Evolutionary conservation across 1,139 yeast genomes (phyloP), one percentile per base, ranked within the genome.

Genomic region (Pichia sp.): DNA sequence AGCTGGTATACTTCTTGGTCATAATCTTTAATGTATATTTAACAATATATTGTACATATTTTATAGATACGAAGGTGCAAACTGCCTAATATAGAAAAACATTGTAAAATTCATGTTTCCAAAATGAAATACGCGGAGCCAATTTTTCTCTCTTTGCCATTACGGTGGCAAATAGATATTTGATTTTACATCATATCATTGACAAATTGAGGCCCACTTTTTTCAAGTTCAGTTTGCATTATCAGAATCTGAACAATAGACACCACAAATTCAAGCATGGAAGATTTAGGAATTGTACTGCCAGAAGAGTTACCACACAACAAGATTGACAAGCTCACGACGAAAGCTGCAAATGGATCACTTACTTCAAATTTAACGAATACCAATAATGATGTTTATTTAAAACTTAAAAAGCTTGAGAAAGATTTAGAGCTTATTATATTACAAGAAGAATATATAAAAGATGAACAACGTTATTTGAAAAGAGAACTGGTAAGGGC

Each of bases 401-500:
- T 87, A 57, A 83, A 78, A 55, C 73, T 90, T 58, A 94, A 92
- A 72, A 84, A 80, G 62, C 74, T 92, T 52, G 95, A 92, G 62
- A 87, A 90, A 55, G 96, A 90, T 60, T 75, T 87, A 57, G 96
- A 90, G 57, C 70, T 92, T 45, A 69, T 94, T 52, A 70, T 77
- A 48, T 71, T 92, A 54, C 98, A 92, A 67, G 98, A 92, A 65
- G 97, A 90, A 51, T 94, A 90, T 64, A 89, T 94, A 62, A 92
- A 92, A 63, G 98, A 92, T 63, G 99, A 94, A 66, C 97, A 90
- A 63, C 94, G 97, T 61, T 96, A 90, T 66, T 74, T 94, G 62
- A 90, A 87, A 62, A 76, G 97, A 55, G 99, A 94, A 68, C 75
- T 94, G 47, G 82, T 90, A 38, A 80, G 97, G 56, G 98, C 98